Conservation (phyloP, 192 early-diverging fungal species). For the Phycomyces blakesleeanus region DNA sequence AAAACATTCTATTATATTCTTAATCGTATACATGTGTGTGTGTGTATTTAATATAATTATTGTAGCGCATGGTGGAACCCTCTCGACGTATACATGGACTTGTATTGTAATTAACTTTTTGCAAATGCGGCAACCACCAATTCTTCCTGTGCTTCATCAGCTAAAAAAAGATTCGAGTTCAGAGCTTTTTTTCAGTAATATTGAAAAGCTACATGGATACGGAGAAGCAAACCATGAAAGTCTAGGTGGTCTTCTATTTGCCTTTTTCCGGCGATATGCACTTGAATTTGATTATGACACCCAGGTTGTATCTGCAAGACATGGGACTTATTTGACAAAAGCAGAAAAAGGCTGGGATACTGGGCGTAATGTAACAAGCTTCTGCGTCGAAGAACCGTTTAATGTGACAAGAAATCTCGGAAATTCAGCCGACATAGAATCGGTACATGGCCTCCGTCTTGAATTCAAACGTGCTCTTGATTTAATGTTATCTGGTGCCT, state of each 20-base stretch:
- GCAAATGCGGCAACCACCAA: constrained; percentile 84
- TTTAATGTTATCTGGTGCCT: constrained; percentile 6
- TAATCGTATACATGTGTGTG: too few relatives aligned
- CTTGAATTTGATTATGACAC: constrained; percentile 83
- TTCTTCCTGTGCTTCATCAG: constrained; percentile 82
- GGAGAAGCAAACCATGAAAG: constrained; percentile 70
- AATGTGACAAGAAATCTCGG: constrained; percentile 84
- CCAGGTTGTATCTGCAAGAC: constrained; percentile 76
- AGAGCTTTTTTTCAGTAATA: constrained; percentile 75
- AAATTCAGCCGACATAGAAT: constrained; percentile 79
- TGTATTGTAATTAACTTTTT: constrained; percentile 92
- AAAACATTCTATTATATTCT: too few relatives aligned
- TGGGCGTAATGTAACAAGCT: constrained; percentile 56
- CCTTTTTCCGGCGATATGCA: constrained; percentile 80
- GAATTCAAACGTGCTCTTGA: constrained; percentile 77
- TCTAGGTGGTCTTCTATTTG: constrained; percentile 74
- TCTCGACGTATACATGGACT: constrained; percentile 94
- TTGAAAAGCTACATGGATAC: constrained; percentile 62
- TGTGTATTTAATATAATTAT: constrained; percentile 4
- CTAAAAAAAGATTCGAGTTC: constrained; percentile 44
- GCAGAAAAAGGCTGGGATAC: constrained; percentile 85
- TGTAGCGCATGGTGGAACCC: constrained; percentile 86
- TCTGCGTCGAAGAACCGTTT: constrained; percentile 95
- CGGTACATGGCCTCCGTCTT: constrained; percentile 71
- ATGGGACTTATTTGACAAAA: constrained; percentile 78